Evolutionary conservation across 1,284 basidiomycete species (phyloP), one percentile per base, ranked within the genome.

Genomic region (Malassezia sympodialis): DNA sequence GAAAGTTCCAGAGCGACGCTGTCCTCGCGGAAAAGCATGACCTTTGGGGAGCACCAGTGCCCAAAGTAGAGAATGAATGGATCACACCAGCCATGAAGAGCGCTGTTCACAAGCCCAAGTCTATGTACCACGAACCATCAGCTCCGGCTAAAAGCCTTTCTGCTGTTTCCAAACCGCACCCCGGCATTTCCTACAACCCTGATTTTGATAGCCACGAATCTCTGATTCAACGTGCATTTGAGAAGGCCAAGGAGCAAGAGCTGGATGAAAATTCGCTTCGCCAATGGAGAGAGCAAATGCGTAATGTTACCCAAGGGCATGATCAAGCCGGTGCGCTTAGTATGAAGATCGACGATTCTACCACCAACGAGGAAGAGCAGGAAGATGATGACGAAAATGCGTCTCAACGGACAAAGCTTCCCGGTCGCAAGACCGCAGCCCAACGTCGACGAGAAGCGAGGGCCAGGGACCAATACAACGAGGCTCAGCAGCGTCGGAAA

Each of bases 111-210:
- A 30, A 32, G 11, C 54, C 54, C 15, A 27, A 21, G 14, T 56
- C 54, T 2, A 43, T 40, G 32, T 5, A 34, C 4, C 48, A 51
- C 30, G 49, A 41, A 19, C 55, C 55, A 19, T 11, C 10, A 8
- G 49, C 43, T 4, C 6, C 39, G 1, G 55, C 44, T 4, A 42
- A 42, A 24, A 11, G 11, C 8, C 32, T 71, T 0, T 81, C 84
- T 4, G 84, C 87, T 0, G 80, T 91, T 1, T 75, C 81, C 1
- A 75, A 82, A 6, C 93, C 93, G 0, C 87, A 88, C 62, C 83
- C 84, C 26, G 93, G 93, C 17, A 82, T 84, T 6, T 91, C 88
- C n/a, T 96, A 98, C 76, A 96, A 96, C 75, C 93, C 93, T 0
- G 82, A 84, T 0, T 82, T 81, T 14, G 80, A 82, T 8, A 82